A percentile compares a stretch with the other conserved stretches of the same genome.
Evolutionary conservation across 495 filamentous ascomycete genomes (phyloP).

Genomic region (Usnea hakonensis): DNA sequence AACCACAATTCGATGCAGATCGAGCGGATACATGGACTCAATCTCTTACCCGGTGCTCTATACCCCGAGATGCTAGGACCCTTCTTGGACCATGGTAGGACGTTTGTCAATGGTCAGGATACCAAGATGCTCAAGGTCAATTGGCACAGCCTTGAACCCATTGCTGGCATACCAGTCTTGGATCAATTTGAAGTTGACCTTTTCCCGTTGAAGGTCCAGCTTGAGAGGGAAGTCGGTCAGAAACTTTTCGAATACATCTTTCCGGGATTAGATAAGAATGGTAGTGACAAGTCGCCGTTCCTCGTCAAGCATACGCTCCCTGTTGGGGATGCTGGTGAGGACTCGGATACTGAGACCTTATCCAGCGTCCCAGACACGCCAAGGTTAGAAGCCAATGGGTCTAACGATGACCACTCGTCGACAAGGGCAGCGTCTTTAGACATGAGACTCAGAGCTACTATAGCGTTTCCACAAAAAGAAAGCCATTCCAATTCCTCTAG

Average conservation of each 20-base stretch:
- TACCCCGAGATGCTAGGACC: slow-evolving; percentile 95
- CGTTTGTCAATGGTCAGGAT: slow-evolving; percentile 40
- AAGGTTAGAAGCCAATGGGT: slow-evolving; percentile 24
- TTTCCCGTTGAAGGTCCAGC: slow-evolving; percentile 86
- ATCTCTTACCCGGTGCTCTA: slow-evolving; percentile 78
- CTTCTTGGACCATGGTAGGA: slow-evolving; percentile 58
- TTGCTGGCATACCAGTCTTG: slow-evolving; percentile 94
- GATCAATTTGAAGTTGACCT: slow-evolving; percentile 94
- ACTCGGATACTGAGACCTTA: slow-evolving; percentile 43
- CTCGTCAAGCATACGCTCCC: slow-evolving; percentile 71
- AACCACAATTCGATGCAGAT: slow-evolving; percentile 89
- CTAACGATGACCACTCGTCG: slow-evolving; percentile 31
- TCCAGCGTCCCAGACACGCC: slow-evolving; percentile 15
- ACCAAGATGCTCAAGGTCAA: slow-evolving; percentile 82
- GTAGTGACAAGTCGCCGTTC: slow-evolving; percentile 65
- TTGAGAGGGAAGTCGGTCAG: slow-evolving; percentile 88
- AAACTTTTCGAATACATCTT: slow-evolving; percentile 98
- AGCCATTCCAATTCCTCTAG: slow-evolving; percentile 5
- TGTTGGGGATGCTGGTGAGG: slow-evolving; percentile 46
- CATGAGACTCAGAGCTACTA: slow-evolving; percentile 68
- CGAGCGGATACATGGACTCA: slow-evolving; percentile 73
- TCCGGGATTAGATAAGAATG: slow-evolving; percentile 62
- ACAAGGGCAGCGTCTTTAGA: slow-evolving; percentile 63
- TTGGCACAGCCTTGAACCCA: slow-evolving; percentile 97
- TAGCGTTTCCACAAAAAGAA: slow-evolving; percentile 55